These are phyloP conservation scores for Leccinum fibrillosum DNA, from an alignment of 768 basidiomycete species.

Conservation along the genomic window DNA sequence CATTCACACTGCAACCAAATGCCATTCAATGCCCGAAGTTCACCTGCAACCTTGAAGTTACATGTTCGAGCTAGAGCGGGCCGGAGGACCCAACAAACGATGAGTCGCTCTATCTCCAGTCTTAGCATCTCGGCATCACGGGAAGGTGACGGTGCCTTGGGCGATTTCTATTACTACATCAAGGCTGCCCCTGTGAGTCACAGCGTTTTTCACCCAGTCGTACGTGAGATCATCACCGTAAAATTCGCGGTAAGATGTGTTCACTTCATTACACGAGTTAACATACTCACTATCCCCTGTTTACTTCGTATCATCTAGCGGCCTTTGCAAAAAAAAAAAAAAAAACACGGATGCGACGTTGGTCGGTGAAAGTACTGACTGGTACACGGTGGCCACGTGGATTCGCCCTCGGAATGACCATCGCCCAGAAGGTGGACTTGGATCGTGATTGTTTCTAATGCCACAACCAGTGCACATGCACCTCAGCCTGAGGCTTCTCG, in stretches of 20 bases:
- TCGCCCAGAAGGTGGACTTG: not conserved
- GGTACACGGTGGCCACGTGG: not conserved
- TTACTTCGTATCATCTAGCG: slow-evolving; percentile 26
- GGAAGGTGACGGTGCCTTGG: slow-evolving; percentile 3
- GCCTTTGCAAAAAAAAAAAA: slow-evolving; percentile 49
- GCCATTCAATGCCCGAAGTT: too few relatives aligned
- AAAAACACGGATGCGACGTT: slow-evolving; percentile 36
- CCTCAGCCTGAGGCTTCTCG: not conserved
- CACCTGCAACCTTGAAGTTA: not conserved
- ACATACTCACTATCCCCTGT: not conserved
- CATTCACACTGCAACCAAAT: not conserved
- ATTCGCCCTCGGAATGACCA: not conserved
- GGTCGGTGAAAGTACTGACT: not conserved
- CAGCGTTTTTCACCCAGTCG: not conserved
- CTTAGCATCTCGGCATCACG: not conserved
- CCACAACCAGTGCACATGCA: too few relatives aligned
- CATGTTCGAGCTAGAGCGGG: not conserved
- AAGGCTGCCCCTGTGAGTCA: not conserved
- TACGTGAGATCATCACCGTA: not conserved
- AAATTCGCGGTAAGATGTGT: not conserved
- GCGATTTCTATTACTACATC: not conserved
- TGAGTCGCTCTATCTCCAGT: not conserved
- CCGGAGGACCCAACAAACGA: not conserved
- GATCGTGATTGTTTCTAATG: not conserved
- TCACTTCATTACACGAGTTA: not conserved